Base-by-base conservation (phyloP, 257 asterid species). In the Primulina eburnea region DNA sequence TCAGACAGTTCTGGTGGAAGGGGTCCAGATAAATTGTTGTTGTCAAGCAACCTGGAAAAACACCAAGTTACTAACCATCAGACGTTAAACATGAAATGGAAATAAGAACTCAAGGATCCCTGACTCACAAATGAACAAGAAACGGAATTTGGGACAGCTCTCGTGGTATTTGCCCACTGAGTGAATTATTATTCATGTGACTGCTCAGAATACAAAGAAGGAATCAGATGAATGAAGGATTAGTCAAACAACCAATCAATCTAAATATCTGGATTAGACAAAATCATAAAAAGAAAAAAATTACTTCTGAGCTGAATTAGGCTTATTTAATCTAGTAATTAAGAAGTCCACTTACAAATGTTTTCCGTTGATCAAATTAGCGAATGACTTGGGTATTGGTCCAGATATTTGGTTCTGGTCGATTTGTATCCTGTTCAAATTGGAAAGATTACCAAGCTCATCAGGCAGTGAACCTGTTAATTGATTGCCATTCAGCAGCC, bases 401-500 rank as follows among this genome's bases (percentile, higher is more conserved):
- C 98, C 98, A 52, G 96, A 86, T 88, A 92, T 85, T 1, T 81
- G 82, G 76, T 92, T 92, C 78, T 92, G 82, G 61, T 92, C 98
- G 65, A 92, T 80, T 80, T 92, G 98, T 81, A 92, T 83, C 77
- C 97, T 85, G 89, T 88, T 72, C 83, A 92, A 83, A 73, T 89
- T 89, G 67, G 83, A 72, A 75, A 92, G 89, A 60, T 76, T 56
- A 28, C 98, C 98, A 68, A 92, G 86, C 86, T 92, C 98, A 69
- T 86, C 95, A 53, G 98, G 98, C 85, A 92, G 74, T 62, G 86
- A 65, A 62, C 98, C 98, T 32, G 84, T 92, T 50, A 92, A 84
- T 68, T 89, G 80, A 79, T 92, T 92, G 75, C 98, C 98, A 78
- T 83, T 92, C 64, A 92, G 88, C 76, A 92, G 96, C 87, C 98